Conservation (phyloP, 1,139 yeast species). For the Keqinozyma sinolaborantium region DNA sequence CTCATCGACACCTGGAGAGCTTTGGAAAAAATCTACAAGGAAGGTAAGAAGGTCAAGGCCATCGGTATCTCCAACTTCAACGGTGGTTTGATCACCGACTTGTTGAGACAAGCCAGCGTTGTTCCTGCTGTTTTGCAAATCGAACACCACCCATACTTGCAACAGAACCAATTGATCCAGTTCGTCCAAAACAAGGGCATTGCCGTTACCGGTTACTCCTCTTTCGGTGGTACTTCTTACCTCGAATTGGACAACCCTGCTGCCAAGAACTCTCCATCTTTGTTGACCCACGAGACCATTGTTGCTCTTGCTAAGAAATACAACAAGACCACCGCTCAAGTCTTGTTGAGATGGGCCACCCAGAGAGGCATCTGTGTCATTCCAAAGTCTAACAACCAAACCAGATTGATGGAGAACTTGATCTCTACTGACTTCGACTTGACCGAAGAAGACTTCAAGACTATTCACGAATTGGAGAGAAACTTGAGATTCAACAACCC, state of each 20-base stretch:
- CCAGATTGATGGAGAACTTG: slow-evolving; percentile 55
- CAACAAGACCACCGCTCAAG: slow-evolving; percentile 53
- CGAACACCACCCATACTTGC: slow-evolving; percentile 87
- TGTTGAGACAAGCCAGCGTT: slow-evolving; percentile 64
- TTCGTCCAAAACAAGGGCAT: slow-evolving; percentile 58
- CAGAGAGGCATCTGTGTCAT: slow-evolving; percentile 65
- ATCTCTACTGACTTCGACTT: slow-evolving; percentile 51
- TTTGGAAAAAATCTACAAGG: slow-evolving; percentile 51
- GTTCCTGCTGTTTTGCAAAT: slow-evolving; percentile 78
- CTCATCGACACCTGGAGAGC: slow-evolving; percentile 75
- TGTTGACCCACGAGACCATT: slow-evolving; percentile 53
- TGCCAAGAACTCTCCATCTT: slow-evolving; percentile 48
- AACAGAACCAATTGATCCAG: slow-evolving; percentile 62
- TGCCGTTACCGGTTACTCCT: slow-evolving; percentile 76
- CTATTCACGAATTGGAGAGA: slow-evolving; percentile 53
- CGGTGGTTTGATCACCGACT: slow-evolving; percentile 64
- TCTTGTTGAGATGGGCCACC: slow-evolving; percentile 73
- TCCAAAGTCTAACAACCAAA: slow-evolving; percentile 66
- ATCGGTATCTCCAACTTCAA: slow-evolving; percentile 82
- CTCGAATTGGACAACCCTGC: slow-evolving; percentile 50
- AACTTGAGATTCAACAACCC: slow-evolving; percentile 81
- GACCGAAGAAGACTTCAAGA: slow-evolving; percentile 47
- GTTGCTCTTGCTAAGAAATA: slow-evolving; percentile 49
- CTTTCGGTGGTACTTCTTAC: slow-evolving; percentile 73
- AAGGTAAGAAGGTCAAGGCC: slow-evolving; percentile 59